Base-by-base conservation (phyloP, 805 yeast genomes). In the Candida montana region DNA sequence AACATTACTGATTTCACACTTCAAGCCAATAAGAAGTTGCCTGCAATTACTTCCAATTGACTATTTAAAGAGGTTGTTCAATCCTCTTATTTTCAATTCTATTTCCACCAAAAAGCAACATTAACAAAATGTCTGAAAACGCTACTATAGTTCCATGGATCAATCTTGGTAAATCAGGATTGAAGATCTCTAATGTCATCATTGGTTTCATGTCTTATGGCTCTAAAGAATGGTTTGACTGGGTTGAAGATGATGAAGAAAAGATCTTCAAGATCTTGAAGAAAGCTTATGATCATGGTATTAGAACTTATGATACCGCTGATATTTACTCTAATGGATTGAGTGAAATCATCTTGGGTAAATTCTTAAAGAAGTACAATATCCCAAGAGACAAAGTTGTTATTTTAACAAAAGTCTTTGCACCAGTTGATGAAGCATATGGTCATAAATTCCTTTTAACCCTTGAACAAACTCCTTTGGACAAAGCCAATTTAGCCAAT, bases 171-270 rank as follows among this genome's bases (percentile, higher is more conserved):
- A 50, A 55, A n/a, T 65, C 77, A 1, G 81, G 81, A 2, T 61
- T 77, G 31, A 65, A 67, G 46, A 63, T 76, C 31, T 69, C 80
- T 29, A 66, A 66, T 29, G 52, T 75, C 20, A 63, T 77, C 40
- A 69, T 75, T 10, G 83, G 81, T 7, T 73, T 77, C 48, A 75
- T 75, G 81, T 58, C 74, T 2, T 72, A 58, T 49, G 81, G 81
- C 9, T 42, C 45, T 15, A 69, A 68, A 45, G 31, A 39, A 4
- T 71, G 74, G 73, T 61, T 62, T 2, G 63, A 62, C n/a, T 71
- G 74, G 74, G 66, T 69, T 31, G 46, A 65, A 33, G 73, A 68
- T 18, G 77, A 75, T 46, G 75, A 74, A 45, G 75, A 70, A 18
- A 48, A 63, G 48, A 65, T 70, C 11, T 69, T 74, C 42, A 47